Base-by-base conservation (phyloP, 331 rosid genomes). In the Telfairia occidentalis region DNA sequence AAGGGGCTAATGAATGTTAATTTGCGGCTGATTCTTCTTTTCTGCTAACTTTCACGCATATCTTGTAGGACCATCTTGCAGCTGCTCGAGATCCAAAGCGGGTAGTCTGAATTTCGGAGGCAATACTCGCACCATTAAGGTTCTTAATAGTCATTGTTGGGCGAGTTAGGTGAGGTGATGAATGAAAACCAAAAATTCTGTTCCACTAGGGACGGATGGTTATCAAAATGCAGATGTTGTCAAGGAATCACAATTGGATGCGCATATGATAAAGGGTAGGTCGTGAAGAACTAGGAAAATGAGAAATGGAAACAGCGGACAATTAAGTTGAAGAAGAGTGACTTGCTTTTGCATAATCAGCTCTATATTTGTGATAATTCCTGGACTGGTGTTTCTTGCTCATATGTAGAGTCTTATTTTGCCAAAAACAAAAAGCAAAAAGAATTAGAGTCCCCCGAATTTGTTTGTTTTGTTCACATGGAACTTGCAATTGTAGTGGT, bases 31-130 rank as follows among this genome's bases (percentile, higher is more conserved):
- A 28, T 0, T n/a, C n/a, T 34, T 63, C 18, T 34, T 15, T 32
- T 61, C 21, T 9, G 5, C 7, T 63, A 19, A 53, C 10, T 15
- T 64, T 34, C 71, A 32, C 1, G n/a, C 0, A 1, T 5, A 9
- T 72, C 18, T 48, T 90, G 81, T 74, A 95, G 99, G 99, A 92
- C 78, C 99, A 95, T 81, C 28, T 95, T 82, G 69, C 92, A 52
- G 86, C 99, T 7, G 76, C 92, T 74, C 99, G 97, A n/a, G 99
- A 92, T 81, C 83, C 92, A 32, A 95, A 88, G 92, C 86, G 88
- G 79, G 84, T 91, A 83, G 75, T 82, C 73, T 90, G 83, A 85
- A 34, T 37, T 48, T 65, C 46, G 67, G 35, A 75, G 61, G 60
- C 71, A 30, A 42, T 82, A 80, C 73, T 75, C 80, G 81, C 77